Conservation (phyloP, 192 early-diverging fungal species). For the Coemansia sp. region DNA sequence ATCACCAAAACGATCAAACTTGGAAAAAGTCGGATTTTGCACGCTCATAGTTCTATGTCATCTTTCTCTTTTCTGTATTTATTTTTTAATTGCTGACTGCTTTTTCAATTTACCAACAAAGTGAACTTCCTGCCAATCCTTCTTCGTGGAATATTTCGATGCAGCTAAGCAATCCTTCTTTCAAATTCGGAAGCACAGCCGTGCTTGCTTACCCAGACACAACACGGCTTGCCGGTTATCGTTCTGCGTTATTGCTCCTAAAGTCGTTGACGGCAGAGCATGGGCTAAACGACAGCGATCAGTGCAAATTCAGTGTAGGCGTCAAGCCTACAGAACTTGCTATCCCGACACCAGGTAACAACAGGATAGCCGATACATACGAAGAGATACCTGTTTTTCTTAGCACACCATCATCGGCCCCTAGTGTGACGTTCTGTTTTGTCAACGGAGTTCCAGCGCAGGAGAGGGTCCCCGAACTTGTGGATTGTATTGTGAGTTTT, state of each 20-base stretch:
- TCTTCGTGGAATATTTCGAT: conserved; percentile 8
- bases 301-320: conserved; percentile 1
- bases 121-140: not conserved
- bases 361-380: not conserved
- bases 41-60: too few species aligned
- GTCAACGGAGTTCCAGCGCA: conserved; percentile 36
- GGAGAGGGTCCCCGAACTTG: conserved; percentile 31
- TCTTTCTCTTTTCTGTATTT: too few species aligned
- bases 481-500: conserved; percentile 15
- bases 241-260: conserved; percentile 40
- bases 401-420: not conserved
- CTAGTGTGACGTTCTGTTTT: conserved; percentile 33
- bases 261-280: conserved; percentile 2
- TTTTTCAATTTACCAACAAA: too few species aligned
- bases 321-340: not conserved
- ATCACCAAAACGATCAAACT: not conserved
- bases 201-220: conserved; percentile 46
- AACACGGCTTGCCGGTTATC: conserved; percentile 46
- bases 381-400: conserved; percentile 14
- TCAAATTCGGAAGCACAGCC: conserved; percentile 28
- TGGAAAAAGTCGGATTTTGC: too few species aligned
- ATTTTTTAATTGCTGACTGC: too few species aligned
- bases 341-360: not conserved
- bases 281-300: not conserved
- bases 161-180: conserved; percentile 25